Evolutionary conservation across 306 rosid species (phyloP).

Genomic region (Fagus sylvatica): DNA sequence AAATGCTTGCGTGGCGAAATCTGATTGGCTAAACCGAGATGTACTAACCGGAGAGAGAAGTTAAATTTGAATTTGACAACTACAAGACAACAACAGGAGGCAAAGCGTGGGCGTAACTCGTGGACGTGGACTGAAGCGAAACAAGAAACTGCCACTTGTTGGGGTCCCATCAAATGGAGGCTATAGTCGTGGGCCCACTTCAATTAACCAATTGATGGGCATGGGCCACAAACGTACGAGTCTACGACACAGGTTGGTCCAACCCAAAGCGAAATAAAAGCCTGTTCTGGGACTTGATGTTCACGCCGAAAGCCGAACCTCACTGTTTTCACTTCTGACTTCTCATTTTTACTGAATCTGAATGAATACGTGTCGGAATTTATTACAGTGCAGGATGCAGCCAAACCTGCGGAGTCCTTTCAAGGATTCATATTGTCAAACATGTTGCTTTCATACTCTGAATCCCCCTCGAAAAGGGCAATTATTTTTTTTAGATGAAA

Average conservation of each 20-base stretch:
- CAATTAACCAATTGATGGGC: neutral
- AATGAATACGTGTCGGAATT: no score
- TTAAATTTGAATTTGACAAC: constrained; percentile 36
- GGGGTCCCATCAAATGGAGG: no score
- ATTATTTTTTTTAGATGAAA: no score
- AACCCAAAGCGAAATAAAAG: neutral
- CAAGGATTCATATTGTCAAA: neutral
- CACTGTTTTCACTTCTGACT: no score
- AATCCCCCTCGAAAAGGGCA: neutral
- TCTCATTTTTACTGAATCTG: no score
- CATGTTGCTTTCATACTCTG: neutral
- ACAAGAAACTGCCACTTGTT: no score
- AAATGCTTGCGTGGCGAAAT: neutral
- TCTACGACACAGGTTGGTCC: neutral
- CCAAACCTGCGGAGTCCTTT: neutral
- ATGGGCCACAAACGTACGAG: neutral
- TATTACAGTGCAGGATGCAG: neutral
- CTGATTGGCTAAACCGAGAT: neutral
- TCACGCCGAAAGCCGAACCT: no score
- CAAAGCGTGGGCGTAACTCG: constrained; percentile 7
- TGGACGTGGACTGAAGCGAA: no score
- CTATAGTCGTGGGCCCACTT: no score
- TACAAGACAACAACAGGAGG: constrained; percentile 41
- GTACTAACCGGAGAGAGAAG: neutral
- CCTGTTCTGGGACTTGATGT: no score